Conservation (phyloP, 2,329 filamentous ascomycete species). For the Fusarium cyanostomum region DNA sequence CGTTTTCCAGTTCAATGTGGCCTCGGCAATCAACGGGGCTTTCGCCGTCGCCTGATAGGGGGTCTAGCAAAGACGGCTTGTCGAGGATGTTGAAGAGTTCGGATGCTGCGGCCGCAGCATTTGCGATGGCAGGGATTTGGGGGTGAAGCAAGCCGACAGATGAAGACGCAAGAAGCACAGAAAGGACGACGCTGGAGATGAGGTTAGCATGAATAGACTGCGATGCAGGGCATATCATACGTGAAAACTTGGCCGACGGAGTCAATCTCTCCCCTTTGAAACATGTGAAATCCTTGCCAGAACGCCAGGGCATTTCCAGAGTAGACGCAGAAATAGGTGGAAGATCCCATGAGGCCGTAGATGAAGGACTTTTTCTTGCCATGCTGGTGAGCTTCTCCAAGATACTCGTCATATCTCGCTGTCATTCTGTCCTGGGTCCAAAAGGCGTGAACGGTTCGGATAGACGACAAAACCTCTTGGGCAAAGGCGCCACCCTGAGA, state of each 20-base stretch:
- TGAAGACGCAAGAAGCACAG: conserved; percentile 25
- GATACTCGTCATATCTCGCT: conserved; percentile 48
- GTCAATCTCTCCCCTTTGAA: conserved; percentile 47
- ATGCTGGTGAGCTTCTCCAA: conserved; percentile 46
- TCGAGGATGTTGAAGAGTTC: conserved; percentile 29
- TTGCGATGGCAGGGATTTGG: conserved; percentile 21
- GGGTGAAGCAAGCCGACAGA: conserved; percentile 19
- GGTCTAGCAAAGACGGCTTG: conserved; percentile 21
- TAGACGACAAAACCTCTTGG: conserved; percentile 49
- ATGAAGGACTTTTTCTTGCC: conserved; percentile 51
- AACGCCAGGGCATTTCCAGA: conserved; percentile 53
- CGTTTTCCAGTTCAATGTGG: conserved; percentile 61
- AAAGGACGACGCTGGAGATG: conserved; percentile 12
- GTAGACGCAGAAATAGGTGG: conserved; percentile 52
- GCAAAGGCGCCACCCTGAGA: conserved; percentile 46
- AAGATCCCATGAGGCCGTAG: conserved; percentile 49
- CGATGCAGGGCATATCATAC: conserved; percentile 27
- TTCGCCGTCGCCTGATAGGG: conserved; percentile 6
- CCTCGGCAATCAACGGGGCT: conserved; percentile 34
- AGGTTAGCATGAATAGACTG: neutral
- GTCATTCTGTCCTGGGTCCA: conserved; percentile 52
- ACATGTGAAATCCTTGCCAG: conserved; percentile 54
- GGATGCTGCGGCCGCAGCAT: conserved; percentile 25
- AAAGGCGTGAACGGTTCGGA: conserved; percentile 54
- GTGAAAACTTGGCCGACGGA: conserved; percentile 52